Base-by-base conservation (phyloP, 352 stramenopile species). In the Globisporangium perplexum region DNA sequence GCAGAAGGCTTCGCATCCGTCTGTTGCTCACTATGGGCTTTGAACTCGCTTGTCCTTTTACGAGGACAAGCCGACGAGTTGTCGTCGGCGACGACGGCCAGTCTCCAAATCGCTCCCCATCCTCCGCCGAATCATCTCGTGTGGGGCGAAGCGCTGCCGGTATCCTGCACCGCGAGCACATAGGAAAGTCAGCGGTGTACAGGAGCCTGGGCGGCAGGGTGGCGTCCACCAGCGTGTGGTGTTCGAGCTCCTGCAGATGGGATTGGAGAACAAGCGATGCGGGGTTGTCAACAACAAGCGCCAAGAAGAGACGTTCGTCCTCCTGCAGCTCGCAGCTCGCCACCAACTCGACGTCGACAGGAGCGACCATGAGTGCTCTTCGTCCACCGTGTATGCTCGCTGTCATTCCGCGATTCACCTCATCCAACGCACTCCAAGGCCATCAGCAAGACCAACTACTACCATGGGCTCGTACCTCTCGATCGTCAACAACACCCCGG, bases 391-490 rank as follows among this genome's bases (percentile, higher is more conserved):
- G 2, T 5, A 11, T 18, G 15, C 17, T 4, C 35, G 15, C 10
- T 18, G 35, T 14, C 35, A 41, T 41, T 41, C 35, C 15, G 35
- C 35, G 35, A 41, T 41, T 41, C 10, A 11, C 10, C 35, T 41
- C 35, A 5, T 41, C 35, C 15, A 41, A 4, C 35, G 11, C 35
- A 41, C 35, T 41, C 35, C 35, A 5, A 41, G 11, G 17, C 11
- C 11, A 41, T 18, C 35, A 41, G 6, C 15, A 2, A 14, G n/a
- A n/a, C n/a, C n/a, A n/a, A n/a, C n/a, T n/a, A 41, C 11, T 15
- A 58, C 14, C 45, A 78, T 78, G 69, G 66, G 66, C 57, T 74
- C 66, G 17, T 74, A 74, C 50, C 64, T 77, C 50, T 75, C 69
- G 33, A 74, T 77, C 57, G 57, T 60, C 47, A 77, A 77, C 64